Percentiles rank a stretch among this genome's conserved stretches.
These are phyloP conservation scores for Apostasia shenzhenica DNA, from an alignment of 106 monocot species.

Conservation along the genomic window DNA sequence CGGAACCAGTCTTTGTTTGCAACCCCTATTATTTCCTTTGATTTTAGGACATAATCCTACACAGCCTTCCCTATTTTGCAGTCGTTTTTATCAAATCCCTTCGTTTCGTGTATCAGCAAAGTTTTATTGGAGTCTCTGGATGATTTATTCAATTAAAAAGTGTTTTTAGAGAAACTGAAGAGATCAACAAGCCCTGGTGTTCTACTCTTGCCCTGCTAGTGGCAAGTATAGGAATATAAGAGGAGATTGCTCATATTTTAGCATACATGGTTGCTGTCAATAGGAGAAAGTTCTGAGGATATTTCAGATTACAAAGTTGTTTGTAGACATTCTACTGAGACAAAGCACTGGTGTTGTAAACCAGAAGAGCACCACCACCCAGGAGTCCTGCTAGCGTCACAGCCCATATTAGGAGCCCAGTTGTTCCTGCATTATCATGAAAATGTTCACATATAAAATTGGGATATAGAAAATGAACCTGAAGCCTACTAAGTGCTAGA, in stretches of 20 bases:
- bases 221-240: not conserved
- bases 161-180: not conserved
- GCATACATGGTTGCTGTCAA: not conserved
- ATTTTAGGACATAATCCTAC: too few relatives aligned
- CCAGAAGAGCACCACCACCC: slow-evolving; percentile 77
- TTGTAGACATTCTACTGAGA: slow-evolving; percentile 36
- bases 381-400: slow-evolving; percentile 81
- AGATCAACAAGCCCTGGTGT: not conserved
- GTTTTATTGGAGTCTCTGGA: not conserved
- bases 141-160: not conserved
- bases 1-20: too few relatives aligned
- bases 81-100: too few relatives aligned
- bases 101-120: too few relatives aligned
- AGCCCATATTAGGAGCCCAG: slow-evolving; percentile 94
- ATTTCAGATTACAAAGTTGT: not conserved
- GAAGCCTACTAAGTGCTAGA: too few relatives aligned
- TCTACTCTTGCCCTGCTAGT: not conserved
- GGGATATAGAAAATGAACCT: not conserved
- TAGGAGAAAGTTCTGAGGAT: not conserved
- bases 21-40: too few relatives aligned
- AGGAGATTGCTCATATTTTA: too few relatives aligned
- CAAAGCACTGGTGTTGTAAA: slow-evolving; percentile 95
- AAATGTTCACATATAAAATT: not conserved
- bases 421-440: slow-evolving; percentile 45
- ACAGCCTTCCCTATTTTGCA: too few relatives aligned